Conservation (phyloP, 78 protist species). For the Chrysochromulina parva region DNA sequence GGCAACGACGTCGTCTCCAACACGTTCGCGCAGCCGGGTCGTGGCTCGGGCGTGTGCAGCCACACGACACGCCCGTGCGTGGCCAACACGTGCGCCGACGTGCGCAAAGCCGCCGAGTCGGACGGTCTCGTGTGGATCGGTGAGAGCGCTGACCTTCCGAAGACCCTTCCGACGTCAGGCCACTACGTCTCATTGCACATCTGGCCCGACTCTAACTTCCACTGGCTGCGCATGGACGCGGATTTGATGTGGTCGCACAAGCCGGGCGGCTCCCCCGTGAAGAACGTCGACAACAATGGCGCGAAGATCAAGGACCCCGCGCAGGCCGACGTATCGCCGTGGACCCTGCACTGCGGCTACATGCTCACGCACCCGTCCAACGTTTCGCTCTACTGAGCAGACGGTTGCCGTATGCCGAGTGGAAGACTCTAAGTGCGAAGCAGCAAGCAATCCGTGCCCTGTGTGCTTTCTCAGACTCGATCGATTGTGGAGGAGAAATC, state of each 20-base stretch:
- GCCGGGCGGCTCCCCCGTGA: conserved; percentile 31
- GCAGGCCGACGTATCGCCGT: conserved; percentile 22
- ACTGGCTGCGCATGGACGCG: conserved; percentile 32
- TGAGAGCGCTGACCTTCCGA: not conserved
- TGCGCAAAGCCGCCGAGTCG: not conserved
- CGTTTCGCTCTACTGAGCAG: not conserved
- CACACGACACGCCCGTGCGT: not conserved
- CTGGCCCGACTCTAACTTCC: conserved; percentile 38
- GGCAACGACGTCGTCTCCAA: not conserved
- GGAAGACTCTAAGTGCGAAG: too few species aligned
- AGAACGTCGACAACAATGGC: conserved; percentile 14
- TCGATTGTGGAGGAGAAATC: too few species aligned
- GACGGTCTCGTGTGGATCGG: conserved; percentile 31
- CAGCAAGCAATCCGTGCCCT: too few species aligned
- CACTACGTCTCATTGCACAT: conserved; percentile 14
- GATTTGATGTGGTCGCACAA: conserved; percentile 2
- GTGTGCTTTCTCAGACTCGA: too few species aligned
- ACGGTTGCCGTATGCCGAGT: too few species aligned
- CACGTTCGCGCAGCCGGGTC: conserved; percentile 41
- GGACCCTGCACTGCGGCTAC: conserved; percentile 23
- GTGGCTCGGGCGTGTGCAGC: conserved; percentile 9
- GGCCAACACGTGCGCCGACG: conserved; percentile 10
- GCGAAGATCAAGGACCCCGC: not conserved
- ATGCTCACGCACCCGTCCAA: conserved; percentile 2
- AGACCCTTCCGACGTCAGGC: not conserved